A percentile compares a stretch with the other conserved stretches of the same genome.
phyloP scores from a whole-genome alignment of 1,284 basidiomycete genomes.

The Amylostereum areolatum region DNA sequence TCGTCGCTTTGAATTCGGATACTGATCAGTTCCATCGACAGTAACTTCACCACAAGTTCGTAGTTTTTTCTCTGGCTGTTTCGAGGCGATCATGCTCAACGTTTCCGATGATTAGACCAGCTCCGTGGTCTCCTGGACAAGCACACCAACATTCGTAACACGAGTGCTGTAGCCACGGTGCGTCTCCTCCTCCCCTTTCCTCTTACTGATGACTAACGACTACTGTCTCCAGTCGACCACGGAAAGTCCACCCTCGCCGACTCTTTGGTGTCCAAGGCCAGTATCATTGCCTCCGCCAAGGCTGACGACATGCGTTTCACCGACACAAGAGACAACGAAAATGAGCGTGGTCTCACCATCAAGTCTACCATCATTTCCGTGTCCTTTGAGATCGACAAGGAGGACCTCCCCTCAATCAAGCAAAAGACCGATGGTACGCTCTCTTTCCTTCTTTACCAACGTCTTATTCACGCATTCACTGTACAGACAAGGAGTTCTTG shows the following conservation, averaged over 20 bases:
- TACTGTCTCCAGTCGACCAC: slow-evolving; percentile 78
- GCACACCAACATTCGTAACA: slow-evolving; percentile 95
- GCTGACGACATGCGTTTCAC: slow-evolving; percentile 98
- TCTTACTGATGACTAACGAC: not conserved
- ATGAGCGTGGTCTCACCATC: slow-evolving; percentile 99
- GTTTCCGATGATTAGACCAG: slow-evolving; percentile 53
- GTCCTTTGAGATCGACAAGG: slow-evolving; percentile 97
- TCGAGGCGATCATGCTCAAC: not conserved
- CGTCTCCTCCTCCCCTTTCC: slow-evolving; percentile 22
- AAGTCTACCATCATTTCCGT: slow-evolving; percentile 99
- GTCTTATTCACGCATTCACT: slow-evolving; percentile 14
- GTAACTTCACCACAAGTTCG: slow-evolving; percentile 86
- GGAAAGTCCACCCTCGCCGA: slow-evolving; percentile 99
- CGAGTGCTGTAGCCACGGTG: slow-evolving; percentile 97
- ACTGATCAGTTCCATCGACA: slow-evolving; percentile 35
- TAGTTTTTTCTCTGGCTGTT: slow-evolving; percentile 11
- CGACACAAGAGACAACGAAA: slow-evolving; percentile 97
- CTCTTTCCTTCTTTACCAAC: slow-evolving; percentile 12
- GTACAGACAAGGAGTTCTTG: slow-evolving; percentile 91
- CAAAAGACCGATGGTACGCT: slow-evolving; percentile 84
- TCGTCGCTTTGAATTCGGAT: slow-evolving; percentile 13
- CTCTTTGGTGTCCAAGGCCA: slow-evolving; percentile 98
- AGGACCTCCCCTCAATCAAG: slow-evolving; percentile 79
- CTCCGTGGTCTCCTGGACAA: slow-evolving; percentile 87
- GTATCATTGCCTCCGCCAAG: slow-evolving; percentile 95